Evolutionary conservation across 371 early-diverging fungal genomes (phyloP).

Genomic region (Rhizopus delemar): DNA sequence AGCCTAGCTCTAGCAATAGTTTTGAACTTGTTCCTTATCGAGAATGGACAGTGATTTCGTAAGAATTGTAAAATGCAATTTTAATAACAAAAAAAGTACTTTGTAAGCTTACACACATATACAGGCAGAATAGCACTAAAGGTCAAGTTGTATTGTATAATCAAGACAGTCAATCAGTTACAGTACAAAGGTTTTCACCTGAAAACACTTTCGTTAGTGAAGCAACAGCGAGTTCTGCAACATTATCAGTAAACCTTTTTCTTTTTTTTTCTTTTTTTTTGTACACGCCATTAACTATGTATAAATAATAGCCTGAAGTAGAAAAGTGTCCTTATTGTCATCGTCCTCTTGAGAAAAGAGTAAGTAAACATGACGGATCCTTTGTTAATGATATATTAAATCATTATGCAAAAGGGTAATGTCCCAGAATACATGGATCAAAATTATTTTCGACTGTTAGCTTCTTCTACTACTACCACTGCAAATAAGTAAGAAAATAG

Average conservation of each 20-base stretch:
- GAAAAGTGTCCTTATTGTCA: constrained; percentile 44
- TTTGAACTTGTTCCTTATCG: constrained; percentile 54
- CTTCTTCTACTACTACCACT: constrained; percentile 27
- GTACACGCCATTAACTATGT: too few relatives aligned
- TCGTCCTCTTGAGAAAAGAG: constrained; percentile 24
- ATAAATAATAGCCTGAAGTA: constrained; percentile 1
- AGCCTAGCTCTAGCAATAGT: constrained; percentile 12
- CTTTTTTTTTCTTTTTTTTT: too few relatives aligned
- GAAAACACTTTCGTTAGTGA: constrained; percentile 6
- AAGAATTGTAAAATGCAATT: constrained; percentile 14
- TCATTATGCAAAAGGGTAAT: constrained; percentile 9
- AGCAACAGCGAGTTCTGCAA: background rate
- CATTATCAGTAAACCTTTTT: background rate
- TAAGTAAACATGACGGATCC: background rate
- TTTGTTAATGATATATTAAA: background rate
- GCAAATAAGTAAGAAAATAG: constrained; percentile 38
- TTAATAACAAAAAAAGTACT: background rate
- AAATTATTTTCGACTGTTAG: constrained; percentile 67
- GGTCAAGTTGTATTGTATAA: constrained; percentile 56
- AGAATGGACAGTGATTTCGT: constrained; percentile 61
- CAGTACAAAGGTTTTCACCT: constrained; percentile 38
- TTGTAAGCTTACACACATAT: constrained; percentile 5
- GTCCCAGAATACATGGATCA: constrained; percentile 60
- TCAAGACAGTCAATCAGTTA: constrained; percentile 39
- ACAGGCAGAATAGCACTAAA: constrained; percentile 41